Evolutionary conservation across 2,329 filamentous ascomycete genomes (phyloP).

Genomic region (Alternaria rosae): DNA sequence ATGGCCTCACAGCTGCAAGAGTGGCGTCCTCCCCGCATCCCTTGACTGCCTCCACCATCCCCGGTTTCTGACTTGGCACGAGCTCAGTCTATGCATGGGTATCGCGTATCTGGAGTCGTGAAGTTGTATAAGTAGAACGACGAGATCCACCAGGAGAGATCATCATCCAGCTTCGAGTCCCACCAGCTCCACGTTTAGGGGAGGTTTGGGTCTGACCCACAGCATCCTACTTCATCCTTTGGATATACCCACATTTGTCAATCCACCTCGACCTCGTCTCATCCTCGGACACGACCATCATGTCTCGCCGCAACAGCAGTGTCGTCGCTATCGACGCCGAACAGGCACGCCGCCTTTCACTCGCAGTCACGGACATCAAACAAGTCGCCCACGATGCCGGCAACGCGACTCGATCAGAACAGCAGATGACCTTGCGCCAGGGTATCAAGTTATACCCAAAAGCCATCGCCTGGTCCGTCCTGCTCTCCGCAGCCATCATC

Average conservation of each 20-base stretch:
- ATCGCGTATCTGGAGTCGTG: conserved; percentile 15
- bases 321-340: conserved; percentile 43
- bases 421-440: conserved; percentile 66
- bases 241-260: neutral
- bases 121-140: conserved; percentile 32
- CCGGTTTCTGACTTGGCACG: conserved; percentile 24
- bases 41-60: conserved; percentile 29
- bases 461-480: conserved; percentile 80
- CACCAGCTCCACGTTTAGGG: conserved; percentile 25
- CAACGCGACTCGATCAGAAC: conserved; percentile 54
- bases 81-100: conserved; percentile 18
- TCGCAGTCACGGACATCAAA: conserved; percentile 37
- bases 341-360: conserved; percentile 39
- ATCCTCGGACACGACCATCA: conserved; percentile 21
- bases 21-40: conserved; percentile 36
- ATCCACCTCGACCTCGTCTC: neutral
- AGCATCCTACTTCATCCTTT: neutral
- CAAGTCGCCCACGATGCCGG: conserved; percentile 41
- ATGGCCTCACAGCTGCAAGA: conserved; percentile 14
- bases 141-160: conserved; percentile 20
- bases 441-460: conserved; percentile 85
- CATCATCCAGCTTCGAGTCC: conserved; percentile 18
- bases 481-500: conserved; percentile 85
- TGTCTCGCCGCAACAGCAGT: conserved; percentile 44
- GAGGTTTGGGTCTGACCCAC: conserved; percentile 21